Evolutionary conservation across 371 early-diverging fungal species (phyloP).

Genomic region (Mortierella sp.): DNA sequence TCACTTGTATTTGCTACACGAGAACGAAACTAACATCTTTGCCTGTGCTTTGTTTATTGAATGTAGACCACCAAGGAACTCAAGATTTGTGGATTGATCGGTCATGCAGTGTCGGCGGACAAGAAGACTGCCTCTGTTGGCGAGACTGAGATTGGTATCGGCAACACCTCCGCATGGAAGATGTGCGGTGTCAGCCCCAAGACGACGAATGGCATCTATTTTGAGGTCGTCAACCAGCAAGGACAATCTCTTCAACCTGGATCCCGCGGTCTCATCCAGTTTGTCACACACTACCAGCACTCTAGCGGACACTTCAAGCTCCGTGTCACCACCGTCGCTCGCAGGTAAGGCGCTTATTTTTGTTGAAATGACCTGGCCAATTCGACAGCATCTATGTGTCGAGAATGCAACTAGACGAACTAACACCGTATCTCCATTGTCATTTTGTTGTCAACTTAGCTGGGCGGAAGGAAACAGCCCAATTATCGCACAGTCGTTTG

Average conservation of each 20-base stretch:
- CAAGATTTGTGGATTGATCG: slow-evolving; percentile 96
- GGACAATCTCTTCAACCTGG: slow-evolving; percentile 87
- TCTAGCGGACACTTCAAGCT: slow-evolving; percentile 91
- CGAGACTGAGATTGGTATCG: slow-evolving; percentile 98
- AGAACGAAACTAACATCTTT: background rate
- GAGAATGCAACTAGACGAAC: background rate
- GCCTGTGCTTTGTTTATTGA: background rate
- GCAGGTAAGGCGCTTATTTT: slow-evolving; percentile 59
- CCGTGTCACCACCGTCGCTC: slow-evolving; percentile 95
- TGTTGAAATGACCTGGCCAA: background rate
- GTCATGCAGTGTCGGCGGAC: slow-evolving; percentile 91
- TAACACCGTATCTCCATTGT: background rate
- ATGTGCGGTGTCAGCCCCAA: slow-evolving; percentile 91
- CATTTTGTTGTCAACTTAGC: slow-evolving; percentile 39
- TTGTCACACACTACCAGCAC: slow-evolving; percentile 96
- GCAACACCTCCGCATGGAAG: slow-evolving; percentile 96
- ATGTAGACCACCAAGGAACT: slow-evolving; percentile 91
- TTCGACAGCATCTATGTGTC: background rate
- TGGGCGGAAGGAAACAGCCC: slow-evolving; percentile 93
- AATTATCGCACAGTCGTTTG: slow-evolving; percentile 94
- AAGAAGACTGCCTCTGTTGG: slow-evolving; percentile 93
- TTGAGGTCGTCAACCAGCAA: slow-evolving; percentile 95
- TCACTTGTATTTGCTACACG: background rate
- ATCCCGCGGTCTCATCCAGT: slow-evolving; percentile 93
- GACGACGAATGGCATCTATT: slow-evolving; percentile 93